Percentiles rank a stretch among this genome's conserved stretches.
Conservation (phyloP, 805 yeast species). For the Ogataea methanolica region DNA sequence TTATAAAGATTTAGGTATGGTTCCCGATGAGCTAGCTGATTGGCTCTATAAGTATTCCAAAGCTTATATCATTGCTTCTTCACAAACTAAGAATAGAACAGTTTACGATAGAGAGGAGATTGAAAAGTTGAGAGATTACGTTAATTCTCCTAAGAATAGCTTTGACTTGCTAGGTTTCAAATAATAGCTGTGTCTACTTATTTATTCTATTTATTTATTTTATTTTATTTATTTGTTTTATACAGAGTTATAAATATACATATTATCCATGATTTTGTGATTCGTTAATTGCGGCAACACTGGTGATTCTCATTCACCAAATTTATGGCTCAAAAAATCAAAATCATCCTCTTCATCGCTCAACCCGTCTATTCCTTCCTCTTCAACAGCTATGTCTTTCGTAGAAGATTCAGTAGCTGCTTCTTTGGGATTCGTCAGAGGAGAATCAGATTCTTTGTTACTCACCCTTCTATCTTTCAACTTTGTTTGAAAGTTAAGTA, state of each 20-base stretch:
- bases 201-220: constrained; percentile 3
- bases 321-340: constrained; percentile 12
- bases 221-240: background rate
- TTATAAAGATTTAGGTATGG: constrained; percentile 68
- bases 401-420: background rate
- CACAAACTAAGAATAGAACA: constrained; percentile 34
- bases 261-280: background rate
- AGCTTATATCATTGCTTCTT: constrained; percentile 30
- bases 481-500: no score
- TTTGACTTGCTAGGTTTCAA: constrained; percentile 28
- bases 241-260: background rate
- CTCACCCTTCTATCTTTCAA: no score
- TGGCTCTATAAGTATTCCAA: constrained; percentile 41
- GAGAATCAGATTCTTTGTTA: background rate
- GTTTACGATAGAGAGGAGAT: constrained; percentile 34
- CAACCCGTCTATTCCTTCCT: constrained; percentile 12
- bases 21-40: constrained; percentile 48
- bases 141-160: constrained; percentile 31
- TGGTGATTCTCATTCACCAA: constrained; percentile 1
- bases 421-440: background rate
- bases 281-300: no score
- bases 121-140: constrained; percentile 31
- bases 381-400: constrained; percentile 1
- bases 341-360: constrained; percentile 15
- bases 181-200: constrained; percentile 5